Evolutionary conservation across 768 basidiomycete genomes (phyloP).

Genomic region (Boletus barrowsii): DNA sequence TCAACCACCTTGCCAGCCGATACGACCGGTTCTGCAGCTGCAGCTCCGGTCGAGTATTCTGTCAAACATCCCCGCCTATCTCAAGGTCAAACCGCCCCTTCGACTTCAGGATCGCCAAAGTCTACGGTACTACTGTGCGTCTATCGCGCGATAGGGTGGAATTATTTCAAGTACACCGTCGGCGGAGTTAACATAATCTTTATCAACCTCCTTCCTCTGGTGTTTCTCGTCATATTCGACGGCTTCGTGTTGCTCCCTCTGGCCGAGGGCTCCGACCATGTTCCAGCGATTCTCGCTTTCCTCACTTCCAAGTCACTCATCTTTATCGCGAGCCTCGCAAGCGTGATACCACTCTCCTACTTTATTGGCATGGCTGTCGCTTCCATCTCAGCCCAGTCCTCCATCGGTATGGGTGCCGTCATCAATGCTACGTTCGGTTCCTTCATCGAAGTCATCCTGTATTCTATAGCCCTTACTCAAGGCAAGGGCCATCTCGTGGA

Average conservation of each 20-base stretch:
- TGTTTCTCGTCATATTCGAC: constrained; percentile 96
- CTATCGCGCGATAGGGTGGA: constrained; percentile 82
- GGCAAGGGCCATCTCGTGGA: constrained; percentile 93
- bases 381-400: constrained; percentile 96
- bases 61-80: constrained; percentile 72
- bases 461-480: constrained; percentile 84
- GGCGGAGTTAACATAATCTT: constrained; percentile 99
- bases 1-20: constrained; percentile 4
- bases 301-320: constrained; percentile 75
- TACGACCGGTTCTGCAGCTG: constrained; percentile 7
- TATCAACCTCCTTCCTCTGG: constrained; percentile 88
- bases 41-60: constrained; percentile 47
- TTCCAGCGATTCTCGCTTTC: constrained; percentile 64
- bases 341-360: constrained; percentile 95
- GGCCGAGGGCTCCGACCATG: constrained; percentile 59
- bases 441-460: constrained; percentile 96
- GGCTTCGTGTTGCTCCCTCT: constrained; percentile 76
- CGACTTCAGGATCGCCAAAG: constrained; percentile 59
- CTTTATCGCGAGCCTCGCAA: constrained; percentile 79
- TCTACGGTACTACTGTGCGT: constrained; percentile 93
- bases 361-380: constrained; percentile 99
- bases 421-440: constrained; percentile 99
- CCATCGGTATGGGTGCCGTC: constrained; percentile 98
- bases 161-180: constrained; percentile 99
- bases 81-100: constrained; percentile 88